Conservation (phyloP, 495 filamentous ascomycete species). For the Annulohypoxylon stygium region DNA sequence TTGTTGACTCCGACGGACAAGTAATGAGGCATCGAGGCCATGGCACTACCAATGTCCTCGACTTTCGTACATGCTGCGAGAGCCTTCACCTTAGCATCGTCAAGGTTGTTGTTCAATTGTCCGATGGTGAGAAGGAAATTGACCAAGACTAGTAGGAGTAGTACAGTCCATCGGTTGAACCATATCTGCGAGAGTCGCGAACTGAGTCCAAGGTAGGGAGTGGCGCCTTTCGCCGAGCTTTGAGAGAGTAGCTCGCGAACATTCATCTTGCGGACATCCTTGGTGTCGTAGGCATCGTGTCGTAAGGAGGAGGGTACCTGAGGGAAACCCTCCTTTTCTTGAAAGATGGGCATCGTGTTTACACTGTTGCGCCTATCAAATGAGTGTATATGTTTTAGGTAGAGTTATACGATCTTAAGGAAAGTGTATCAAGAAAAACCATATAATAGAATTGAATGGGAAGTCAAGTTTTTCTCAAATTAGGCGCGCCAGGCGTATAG, state of each 20-base stretch:
- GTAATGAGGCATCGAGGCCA: conserved; percentile 98
- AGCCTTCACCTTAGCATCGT: conserved; percentile 80
- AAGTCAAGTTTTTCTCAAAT: conserved; percentile 10
- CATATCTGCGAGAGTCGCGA: conserved; percentile 93
- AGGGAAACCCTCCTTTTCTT: conserved; percentile 49
- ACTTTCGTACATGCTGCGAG: conserved; percentile 89
- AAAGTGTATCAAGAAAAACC: conserved; percentile 3
- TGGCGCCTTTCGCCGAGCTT: conserved; percentile 64
- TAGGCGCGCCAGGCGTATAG: conserved; percentile 22
- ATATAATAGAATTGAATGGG: conserved; percentile 18
- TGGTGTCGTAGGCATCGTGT: conserved; percentile 42
- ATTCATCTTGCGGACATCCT: conserved; percentile 44
- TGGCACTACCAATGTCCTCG: conserved; percentile 92
- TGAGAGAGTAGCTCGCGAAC: conserved; percentile 42
- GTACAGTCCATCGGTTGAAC: conserved; percentile 97
- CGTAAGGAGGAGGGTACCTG: conserved; percentile 46
- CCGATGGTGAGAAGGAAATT: conserved; percentile 80
- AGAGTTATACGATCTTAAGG: neutral
- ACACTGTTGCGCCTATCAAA: conserved; percentile 16
- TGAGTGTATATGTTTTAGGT: neutral
- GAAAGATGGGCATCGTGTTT: conserved; percentile 36
- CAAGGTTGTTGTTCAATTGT: conserved; percentile 77
- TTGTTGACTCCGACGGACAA: conserved; percentile 89
- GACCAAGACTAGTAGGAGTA: conserved; percentile 85
- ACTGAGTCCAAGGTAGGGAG: conserved; percentile 91